Conservation (phyloP, 495 filamentous ascomycete genomes). For the Xylaria nigripes region DNA sequence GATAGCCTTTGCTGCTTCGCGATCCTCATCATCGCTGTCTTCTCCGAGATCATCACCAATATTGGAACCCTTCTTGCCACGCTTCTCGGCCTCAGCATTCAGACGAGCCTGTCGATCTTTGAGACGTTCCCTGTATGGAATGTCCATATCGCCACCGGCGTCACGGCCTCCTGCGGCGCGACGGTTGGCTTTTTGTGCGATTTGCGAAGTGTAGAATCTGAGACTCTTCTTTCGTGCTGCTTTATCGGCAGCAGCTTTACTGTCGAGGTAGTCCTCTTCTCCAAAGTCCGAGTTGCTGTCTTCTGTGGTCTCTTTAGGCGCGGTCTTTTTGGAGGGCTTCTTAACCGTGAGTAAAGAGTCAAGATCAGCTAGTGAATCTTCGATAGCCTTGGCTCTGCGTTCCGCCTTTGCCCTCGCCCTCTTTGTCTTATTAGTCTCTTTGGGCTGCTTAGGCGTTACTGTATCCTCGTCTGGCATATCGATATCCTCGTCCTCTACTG, state of each 20-base stretch:
- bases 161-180: conserved; percentile 73
- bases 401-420: conserved; percentile 29
- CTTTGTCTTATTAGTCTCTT: conserved; percentile 29
- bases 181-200: conserved; percentile 84
- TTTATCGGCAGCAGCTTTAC: conserved; percentile 63
- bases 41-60: conserved; percentile 52
- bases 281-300: conserved; percentile 61
- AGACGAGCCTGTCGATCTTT: conserved; percentile 76
- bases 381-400: conserved; percentile 29
- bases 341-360: conserved; percentile 33
- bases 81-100: conserved; percentile 76
- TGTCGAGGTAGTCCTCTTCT: conserved; percentile 43
- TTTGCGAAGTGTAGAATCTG: conserved; percentile 93
- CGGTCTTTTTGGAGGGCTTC: conserved; percentile 32
- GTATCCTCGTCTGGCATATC: conserved; percentile 24
- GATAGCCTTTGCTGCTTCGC: conserved; percentile 35
- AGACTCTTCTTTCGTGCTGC: conserved; percentile 76
- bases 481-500: conserved; percentile 28
- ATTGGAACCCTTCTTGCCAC: conserved; percentile 59
- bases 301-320: conserved; percentile 21
- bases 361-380: conserved; percentile 43
- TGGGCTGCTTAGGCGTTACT: conserved; percentile 16
- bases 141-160: conserved; percentile 82
- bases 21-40: conserved; percentile 56
- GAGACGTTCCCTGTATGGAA: conserved; percentile 82